Percentiles rank a stretch among this genome's conserved stretches.
These are phyloP conservation scores for Physcia stellaris DNA, from an alignment of 495 filamentous ascomycete genomes.

Conservation along the genomic window DNA sequence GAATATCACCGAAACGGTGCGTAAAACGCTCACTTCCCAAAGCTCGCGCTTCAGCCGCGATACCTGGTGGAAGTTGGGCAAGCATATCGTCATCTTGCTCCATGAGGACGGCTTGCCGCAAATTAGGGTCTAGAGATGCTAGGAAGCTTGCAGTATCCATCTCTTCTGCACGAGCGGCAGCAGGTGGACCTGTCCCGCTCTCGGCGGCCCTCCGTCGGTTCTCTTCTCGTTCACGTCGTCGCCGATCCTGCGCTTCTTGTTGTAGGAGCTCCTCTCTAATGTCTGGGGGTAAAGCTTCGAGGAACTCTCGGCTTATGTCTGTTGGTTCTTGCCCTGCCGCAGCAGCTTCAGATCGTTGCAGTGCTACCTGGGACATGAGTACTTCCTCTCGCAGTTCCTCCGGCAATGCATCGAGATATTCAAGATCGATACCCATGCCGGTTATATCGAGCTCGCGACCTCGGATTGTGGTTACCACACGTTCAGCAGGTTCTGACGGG, in stretches of 20 bases:
- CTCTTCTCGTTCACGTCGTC: constrained; percentile 73
- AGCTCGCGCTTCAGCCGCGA: constrained; percentile 74
- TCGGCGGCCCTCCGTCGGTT: constrained; percentile 53
- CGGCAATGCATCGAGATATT: constrained; percentile 84
- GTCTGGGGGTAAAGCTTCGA: constrained; percentile 81
- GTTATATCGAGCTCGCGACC: constrained; percentile 84
- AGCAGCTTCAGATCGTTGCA: constrained; percentile 66
- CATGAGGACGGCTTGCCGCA: constrained; percentile 75
- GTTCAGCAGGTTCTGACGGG: constrained; percentile 38
- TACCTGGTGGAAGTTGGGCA: constrained; percentile 68
- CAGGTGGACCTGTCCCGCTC: constrained; percentile 34
- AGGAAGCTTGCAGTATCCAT: constrained; percentile 92
- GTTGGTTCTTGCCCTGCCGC: constrained; percentile 71
- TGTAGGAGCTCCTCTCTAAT: constrained; percentile 81
- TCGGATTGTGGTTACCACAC: constrained; percentile 66
- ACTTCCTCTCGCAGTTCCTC: constrained; percentile 95
- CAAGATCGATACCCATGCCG: constrained; percentile 80
- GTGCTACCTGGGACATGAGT: constrained; percentile 70
- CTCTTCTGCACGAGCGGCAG: constrained; percentile 53
- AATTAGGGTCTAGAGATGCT: constrained; percentile 70
- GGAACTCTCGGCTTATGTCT: constrained; percentile 86
- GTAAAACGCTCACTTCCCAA: constrained; percentile 45
- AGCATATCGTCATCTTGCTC: constrained; percentile 86
- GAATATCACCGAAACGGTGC: constrained; percentile 43
- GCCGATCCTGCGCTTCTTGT: constrained; percentile 78